Base-by-base conservation (phyloP, 192 early-diverging fungal genomes). In the Linnemannia elongata region DNA sequence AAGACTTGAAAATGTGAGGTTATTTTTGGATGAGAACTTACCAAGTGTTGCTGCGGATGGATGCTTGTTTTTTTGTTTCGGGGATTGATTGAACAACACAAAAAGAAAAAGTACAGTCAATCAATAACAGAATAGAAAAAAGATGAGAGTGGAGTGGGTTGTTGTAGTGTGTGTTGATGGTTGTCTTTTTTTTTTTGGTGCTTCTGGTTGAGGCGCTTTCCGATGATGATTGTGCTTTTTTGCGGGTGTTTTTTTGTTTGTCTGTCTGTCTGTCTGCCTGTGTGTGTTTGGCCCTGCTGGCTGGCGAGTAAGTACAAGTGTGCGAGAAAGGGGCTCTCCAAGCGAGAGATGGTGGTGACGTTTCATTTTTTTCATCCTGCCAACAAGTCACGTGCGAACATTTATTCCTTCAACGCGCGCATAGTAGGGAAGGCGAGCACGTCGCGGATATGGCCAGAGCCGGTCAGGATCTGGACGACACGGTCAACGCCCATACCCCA, bases 401-500 rank as follows among this genome's bases (percentile, higher is more conserved):
- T 66, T 33, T 66, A 66, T 66, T 66, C 60, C 54, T 79, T 79
- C 17, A 78, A 30, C 1, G 84, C 39, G 17, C 85, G 85, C 85
- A 87, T 87, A 1, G 85, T 87, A 27, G 97, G 94, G 80, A 98
- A 98, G 0, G 96, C 89, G 68, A 98, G 91, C 10, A 97, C 95
- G 57, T 98, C 97, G 57, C 96, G 91, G 44, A 98, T 93, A 88
- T 95, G 94, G 18, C 82, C 70, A 33, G 89, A 89, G 12, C 92
- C 94, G 24, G 94, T 91, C 71, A 98, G 82, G 42, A 98, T 84
- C 74, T 95, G 95, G 35, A 91, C 82, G 22, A 98, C 89, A 15
- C 97, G 90, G 88, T 98, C 97, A 4, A 98, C 89, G 7, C 97
- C 97, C 92, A 98, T 94, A 1, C 97, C 97, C 96, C 96, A 98